Evolutionary conservation across 2,329 filamentous ascomycete genomes (phyloP), one percentile per base, ranked within the genome.

Genomic region (Allantophomopsis cytisporea): DNA sequence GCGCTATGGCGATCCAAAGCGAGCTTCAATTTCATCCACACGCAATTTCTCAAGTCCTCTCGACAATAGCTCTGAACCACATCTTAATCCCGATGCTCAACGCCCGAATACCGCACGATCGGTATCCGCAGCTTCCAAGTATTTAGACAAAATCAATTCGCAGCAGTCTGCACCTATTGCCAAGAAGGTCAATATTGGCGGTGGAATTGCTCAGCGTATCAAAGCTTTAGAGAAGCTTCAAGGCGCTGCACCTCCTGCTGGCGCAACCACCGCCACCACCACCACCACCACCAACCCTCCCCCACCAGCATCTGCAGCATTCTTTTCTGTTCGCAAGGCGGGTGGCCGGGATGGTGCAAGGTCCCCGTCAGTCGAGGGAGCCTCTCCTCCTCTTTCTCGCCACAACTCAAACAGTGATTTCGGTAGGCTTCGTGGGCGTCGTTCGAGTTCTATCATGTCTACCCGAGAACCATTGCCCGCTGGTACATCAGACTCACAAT

Each of bases 141-240:
- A 66, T 47, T 50, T 73, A 41, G 69, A 72, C 48, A 71, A 64
- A 43, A 61, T 71, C 36, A 73, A 70, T 45, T 71, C 74, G 48
- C 59, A 65, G 21, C 55, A 50, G 32, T 39, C 60, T n/a, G 59
- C 71, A 12, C 68, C 69, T 38, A 54, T 80, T 37, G 63, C 69
- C 3, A 86, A 83, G 56, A 93, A 88, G 56, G 70, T 80, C 47
- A 91, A 84, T 51, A 73, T 96, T 17, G 88, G 86, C 7, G 87
- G 83, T 7, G 87, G 85, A 49, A 95, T 98, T 44, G 93, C 89
- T 3, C 85, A 89, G 57, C 80, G 91, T 33, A 96, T 96, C 57
- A 93, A 94, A 59, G 87, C 88, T 6, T 66, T 98, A 39, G 84
- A 94, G 55, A 88, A 86, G 58, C 70, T 91, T 47, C 23, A 28